Evolutionary conservation across 2,329 filamentous ascomycete genomes (phyloP), one percentile per base, ranked within the genome.

Genomic region (Cytospora schulzeri): DNA sequence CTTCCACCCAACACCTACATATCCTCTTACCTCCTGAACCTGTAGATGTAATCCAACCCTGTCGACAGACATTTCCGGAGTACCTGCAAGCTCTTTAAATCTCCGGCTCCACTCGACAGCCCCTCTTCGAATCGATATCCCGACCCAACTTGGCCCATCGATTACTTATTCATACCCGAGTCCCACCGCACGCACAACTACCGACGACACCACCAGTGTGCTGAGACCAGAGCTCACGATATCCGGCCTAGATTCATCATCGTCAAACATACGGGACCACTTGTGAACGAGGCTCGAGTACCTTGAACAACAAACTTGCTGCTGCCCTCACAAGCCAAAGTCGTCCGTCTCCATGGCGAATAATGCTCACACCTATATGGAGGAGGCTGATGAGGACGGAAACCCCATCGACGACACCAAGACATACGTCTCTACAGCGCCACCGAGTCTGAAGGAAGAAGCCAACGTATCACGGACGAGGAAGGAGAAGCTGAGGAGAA

Each of bases 401-500:
- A 80, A 79, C 61, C 73, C 77, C 41, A 71, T 77, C 22, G 73
- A 76, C 59, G 75, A 73, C 54, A 77, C 76, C 24, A 72, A 72
- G 66, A 74, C 75, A 65, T 85, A 84, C 73, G 83, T 75, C 38
- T 83, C 81, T 33, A 74, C 78, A 60, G 79, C 76, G n/a, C 62
- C 76, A 19, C 62, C 78, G 33, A 80, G 78, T 68, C 79, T 70
- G 58, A 84, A 81, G 67, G 79, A 84, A 70, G 78, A 77, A 35
- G 79, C 84, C 70, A 86, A 85, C 71, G 84, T 80, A 24, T 74
- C 82, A 67, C 82, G 79, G 71, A 76, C 80, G 52, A 79, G 81
- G 66, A 79, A 73, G 66, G 71, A 71, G 62, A 77, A 81, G 51
- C 73, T 74, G 62, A 70, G 74, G 59, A 78, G 76, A 66, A 73